Evolutionary conservation across 345 rosid genomes (phyloP).

Genomic region (Populus tremula): DNA sequence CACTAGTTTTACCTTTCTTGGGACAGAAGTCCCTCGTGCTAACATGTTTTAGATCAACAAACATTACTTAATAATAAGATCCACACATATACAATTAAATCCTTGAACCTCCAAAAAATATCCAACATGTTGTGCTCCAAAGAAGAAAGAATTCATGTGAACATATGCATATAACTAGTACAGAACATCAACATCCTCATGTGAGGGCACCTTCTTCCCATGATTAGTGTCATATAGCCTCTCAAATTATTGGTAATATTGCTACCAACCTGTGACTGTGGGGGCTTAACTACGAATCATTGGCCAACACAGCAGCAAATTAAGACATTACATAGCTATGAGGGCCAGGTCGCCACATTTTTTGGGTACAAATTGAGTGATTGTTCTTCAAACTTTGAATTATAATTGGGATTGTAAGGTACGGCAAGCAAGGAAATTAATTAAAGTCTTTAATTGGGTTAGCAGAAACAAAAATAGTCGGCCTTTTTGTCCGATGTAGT

Average conservation of each 20-base stretch:
- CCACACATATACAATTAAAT: background rate
- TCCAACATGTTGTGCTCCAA: background rate
- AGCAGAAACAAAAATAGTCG: conserved; percentile 28
- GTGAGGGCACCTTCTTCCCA: conserved; percentile 10
- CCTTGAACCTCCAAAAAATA: background rate
- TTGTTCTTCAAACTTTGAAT: too few relatives aligned
- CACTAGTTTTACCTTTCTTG: background rate
- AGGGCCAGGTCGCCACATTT: background rate
- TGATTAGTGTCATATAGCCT: conserved; percentile 20
- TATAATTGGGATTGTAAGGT: background rate
- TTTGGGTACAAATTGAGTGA: background rate
- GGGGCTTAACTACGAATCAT: conserved; percentile 33
- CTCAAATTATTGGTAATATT: background rate
- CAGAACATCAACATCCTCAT: background rate
- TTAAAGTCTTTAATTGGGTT: background rate
- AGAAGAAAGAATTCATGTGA: conserved; percentile 9
- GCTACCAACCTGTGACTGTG: conserved; percentile 18
- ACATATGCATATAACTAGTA: background rate
- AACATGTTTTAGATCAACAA: background rate
- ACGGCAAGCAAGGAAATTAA: too few relatives aligned
- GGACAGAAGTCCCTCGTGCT: background rate
- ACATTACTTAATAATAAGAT: background rate
- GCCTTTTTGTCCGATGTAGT: conserved; percentile 45
- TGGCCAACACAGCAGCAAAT: conserved; percentile 1
- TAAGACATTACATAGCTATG: background rate